phyloP scores from a whole-genome alignment of 352 stramenopile species.

The Pythium aquatile region DNA sequence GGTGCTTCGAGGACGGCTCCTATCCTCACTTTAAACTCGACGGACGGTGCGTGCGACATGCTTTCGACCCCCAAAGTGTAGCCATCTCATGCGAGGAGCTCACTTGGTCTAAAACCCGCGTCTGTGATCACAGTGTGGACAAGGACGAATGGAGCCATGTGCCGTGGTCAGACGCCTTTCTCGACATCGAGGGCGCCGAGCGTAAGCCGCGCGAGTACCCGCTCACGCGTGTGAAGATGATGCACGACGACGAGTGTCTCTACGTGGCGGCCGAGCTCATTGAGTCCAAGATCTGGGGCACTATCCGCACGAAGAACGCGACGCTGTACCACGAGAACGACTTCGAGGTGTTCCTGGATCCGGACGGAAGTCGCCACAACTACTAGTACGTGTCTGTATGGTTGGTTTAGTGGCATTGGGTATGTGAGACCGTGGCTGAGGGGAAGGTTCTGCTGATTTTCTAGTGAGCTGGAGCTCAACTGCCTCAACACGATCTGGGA shows the following conservation, averaged over 20 bases:
- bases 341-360: slow-evolving; percentile 93
- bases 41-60: slow-evolving; percentile 32
- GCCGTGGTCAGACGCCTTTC: slow-evolving; percentile 66
- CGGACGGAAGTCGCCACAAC: slow-evolving; percentile 70
- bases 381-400: slow-evolving; percentile 66
- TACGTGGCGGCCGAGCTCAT: slow-evolving; percentile 70
- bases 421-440: not conserved
- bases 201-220: slow-evolving; percentile 43
- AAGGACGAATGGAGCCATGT: slow-evolving; percentile 69
- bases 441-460: slow-evolving; percentile 2
- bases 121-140: slow-evolving; percentile 37
- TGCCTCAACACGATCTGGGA: slow-evolving; percentile 92
- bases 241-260: slow-evolving; percentile 71
- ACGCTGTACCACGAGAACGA: slow-evolving; percentile 91
- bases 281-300: slow-evolving; percentile 78
- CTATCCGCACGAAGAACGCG: slow-evolving; percentile 60
- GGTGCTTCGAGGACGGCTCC: slow-evolving; percentile 23
- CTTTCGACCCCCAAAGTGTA: not conserved
- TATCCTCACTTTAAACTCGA: slow-evolving; percentile 45
- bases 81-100: slow-evolving; percentile 4
- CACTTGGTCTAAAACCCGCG: not conserved
- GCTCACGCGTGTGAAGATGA: slow-evolving; percentile 75
- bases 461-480: slow-evolving; percentile 89
- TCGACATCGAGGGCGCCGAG: slow-evolving; percentile 71
- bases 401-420: not conserved